phyloP scores from a whole-genome alignment of 306 rosid genomes.

The Acacia melanoxylon region DNA sequence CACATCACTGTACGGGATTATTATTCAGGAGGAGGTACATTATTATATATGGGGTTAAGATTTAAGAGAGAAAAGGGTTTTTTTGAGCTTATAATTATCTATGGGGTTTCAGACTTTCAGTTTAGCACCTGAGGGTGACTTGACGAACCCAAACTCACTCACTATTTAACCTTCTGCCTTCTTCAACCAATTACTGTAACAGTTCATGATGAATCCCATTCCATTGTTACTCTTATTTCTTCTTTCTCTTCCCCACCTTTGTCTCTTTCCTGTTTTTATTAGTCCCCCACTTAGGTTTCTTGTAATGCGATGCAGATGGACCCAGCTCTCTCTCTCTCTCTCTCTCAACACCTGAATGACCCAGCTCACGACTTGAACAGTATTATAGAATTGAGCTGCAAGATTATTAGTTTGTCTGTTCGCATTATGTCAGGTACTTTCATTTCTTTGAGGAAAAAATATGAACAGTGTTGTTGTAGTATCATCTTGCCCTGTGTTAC shows the following conservation, averaged over 20 bases:
- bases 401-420: neutral
- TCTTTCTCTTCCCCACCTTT: neutral
- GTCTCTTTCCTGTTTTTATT: neutral
- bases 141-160: neutral
- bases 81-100: too few species aligned
- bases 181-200: slow-evolving; percentile 33
- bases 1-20: neutral
- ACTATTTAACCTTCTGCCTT: slow-evolving; percentile 20
- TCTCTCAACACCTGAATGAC: neutral
- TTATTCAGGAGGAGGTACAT: neutral
- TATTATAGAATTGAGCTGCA: neutral
- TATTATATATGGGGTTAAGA: neutral
- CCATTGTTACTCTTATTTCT: neutral
- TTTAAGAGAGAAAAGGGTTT: neutral
- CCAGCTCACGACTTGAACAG: neutral
- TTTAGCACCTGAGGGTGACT: slow-evolving; percentile 62
- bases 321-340: neutral
- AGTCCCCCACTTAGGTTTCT: neutral
- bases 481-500: neutral
- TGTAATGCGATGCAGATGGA: neutral
- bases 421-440: too few species aligned
- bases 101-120: neutral
- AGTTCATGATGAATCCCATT: neutral
- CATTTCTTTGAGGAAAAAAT: neutral
- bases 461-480: neutral